Base-by-base conservation (phyloP, 345 rosid species). In the Microcos paniculata region DNA sequence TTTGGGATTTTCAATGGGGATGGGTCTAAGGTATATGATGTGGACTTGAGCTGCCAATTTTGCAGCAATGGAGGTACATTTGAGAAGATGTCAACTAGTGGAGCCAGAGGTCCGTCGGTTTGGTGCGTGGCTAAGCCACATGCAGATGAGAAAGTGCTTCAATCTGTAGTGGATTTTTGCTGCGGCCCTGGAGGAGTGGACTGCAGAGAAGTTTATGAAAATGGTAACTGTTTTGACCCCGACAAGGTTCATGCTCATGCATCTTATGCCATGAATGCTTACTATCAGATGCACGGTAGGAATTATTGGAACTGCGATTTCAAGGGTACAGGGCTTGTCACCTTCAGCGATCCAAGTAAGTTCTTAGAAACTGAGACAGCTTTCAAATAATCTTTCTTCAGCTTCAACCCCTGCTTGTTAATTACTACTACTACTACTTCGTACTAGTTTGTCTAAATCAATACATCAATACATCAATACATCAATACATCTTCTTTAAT, bases 111-210 rank as follows among this genome's bases (percentile, higher is more conserved):
- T 28, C 88, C 94, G 71, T 88, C 91, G 4, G 89, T 88, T 33
- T 88, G 94, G 94, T 90, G 91, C 75, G 91, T 88, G 76, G 94
- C 94, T 12, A 90, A 90, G 76, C 92, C 92, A 3, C 92, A 88
- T 46, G 83, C 92, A 0, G 88, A 88, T 58, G 92, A 88, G 77
- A 87, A 81, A 73, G 79, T 90, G 55, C 86, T 90, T 48, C 87
- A 90, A 78, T 65, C 81, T 51, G 92, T 88, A 71, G 21, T 88
- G 70, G 85, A 88, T 14, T 90, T 88, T 57, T 84, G 88, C 80
- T 90, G 94, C 26, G 94, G 94, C 21, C 75, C 86, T 2, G 94
- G 94, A 1, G 94, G 94, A 0, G 91, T 88, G 68, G 94, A 88
- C 74, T 90, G 94, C 83, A 76, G 92, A 57, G 94, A 85, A 78